A percentile compares a stretch with the other conserved stretches of the same genome.
Evolutionary conservation across 2,329 filamentous ascomycete species (phyloP).

Genomic region (Trichoderma oligosporum): DNA sequence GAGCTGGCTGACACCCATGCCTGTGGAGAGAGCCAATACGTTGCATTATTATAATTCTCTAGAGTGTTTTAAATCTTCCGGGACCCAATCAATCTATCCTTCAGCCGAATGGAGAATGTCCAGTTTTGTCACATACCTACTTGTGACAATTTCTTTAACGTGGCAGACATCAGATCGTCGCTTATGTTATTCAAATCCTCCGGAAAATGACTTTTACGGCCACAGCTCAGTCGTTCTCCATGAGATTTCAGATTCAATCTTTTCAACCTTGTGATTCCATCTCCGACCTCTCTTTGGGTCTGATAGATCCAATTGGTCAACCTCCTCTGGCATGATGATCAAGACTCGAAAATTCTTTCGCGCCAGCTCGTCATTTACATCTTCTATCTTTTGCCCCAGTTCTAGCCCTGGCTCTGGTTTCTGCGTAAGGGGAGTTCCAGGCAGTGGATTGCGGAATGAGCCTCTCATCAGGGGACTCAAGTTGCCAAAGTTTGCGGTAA

Average conservation of each 20-base stretch:
- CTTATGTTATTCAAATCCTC: background rate
- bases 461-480: conserved; percentile 76
- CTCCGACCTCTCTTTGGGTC: conserved; percentile 60
- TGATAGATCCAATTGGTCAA: conserved; percentile 70
- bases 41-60: too few species aligned
- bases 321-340: conserved; percentile 73
- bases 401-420: conserved; percentile 41
- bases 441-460: conserved; percentile 67
- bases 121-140: too few species aligned
- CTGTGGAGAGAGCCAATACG: too few species aligned
- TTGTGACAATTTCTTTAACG: too few species aligned
- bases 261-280: conserved; percentile 63
- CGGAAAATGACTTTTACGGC: conserved; percentile 43
- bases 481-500: conserved; percentile 89
- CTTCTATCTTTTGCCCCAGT: conserved; percentile 62
- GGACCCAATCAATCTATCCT: too few species aligned
- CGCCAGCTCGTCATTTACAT: conserved; percentile 66
- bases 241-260: conserved; percentile 38
- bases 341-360: conserved; percentile 76
- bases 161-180: too few species aligned
- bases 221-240: conserved; percentile 72
- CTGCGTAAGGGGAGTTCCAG: conserved; percentile 58
- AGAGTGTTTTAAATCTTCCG: too few species aligned
- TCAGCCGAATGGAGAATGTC: too few species aligned
- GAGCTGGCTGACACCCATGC: too few species aligned